Base-by-base conservation (phyloP, 495 filamentous ascomycete species). In the Aspergillus olivimuriae region DNA sequence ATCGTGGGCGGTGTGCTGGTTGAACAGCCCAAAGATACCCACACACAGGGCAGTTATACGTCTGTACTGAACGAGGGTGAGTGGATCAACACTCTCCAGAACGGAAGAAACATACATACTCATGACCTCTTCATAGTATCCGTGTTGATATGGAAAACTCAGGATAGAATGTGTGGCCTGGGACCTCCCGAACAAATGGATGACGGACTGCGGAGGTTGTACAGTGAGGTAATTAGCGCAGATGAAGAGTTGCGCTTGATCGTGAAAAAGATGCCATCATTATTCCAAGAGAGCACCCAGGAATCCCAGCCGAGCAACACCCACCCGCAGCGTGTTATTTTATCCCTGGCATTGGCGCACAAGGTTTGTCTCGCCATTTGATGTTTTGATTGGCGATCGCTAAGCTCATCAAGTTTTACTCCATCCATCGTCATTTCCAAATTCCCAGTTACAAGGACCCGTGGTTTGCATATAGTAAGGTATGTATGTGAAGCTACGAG, bases 381-480 rank as follows among this genome's bases (percentile, higher is more conserved):
- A 15, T 47, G 11, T 14, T 5, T 11, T 21, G 30, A 43, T 43
- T 15, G 8, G 14, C 0, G 14, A 6, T 28, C 24, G 24, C 24
- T 28, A 28, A 28, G 11, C 5, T 32, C 11, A 22, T 32, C 4
- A 7, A 47, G 49, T 44, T 52, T 33, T 44, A 39, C 15, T 47
- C 33, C 1, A 34, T 52, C 6, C 44, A 52, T 47, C 44, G 44
- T 2, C 44, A 47, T 39, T 47, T 52, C 31, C 49, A 52, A 22
- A 43, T 52, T 14, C 14, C 39, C 12, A 47, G 44, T 21, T 43
- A 47, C 26, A 39, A 35, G 24, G 39, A 52, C 22, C 49, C 44
- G 10, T 44, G 34, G 34, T 52, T 52, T 31, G 39, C 49, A 10
- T 52, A 47, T 23, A 52, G 43, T 3, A 52, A 47, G 32, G 49